Percentiles rank a stretch among this genome's conserved stretches.
Evolutionary conservation across 1,139 yeast species (phyloP).

Genomic region (Candida tropicalis): DNA sequence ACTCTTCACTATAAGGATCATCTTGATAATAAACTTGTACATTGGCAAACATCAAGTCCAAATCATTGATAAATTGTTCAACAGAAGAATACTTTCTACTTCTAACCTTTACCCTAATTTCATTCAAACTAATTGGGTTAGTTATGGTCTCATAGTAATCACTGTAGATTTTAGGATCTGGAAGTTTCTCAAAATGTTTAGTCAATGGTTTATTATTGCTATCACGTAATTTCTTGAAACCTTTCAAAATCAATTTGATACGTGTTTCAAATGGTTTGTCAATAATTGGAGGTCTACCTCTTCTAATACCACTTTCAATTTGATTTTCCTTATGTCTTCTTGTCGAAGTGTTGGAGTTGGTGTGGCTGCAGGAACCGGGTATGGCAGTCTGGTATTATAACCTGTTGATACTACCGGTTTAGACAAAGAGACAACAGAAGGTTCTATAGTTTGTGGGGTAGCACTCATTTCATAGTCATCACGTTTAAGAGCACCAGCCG

Average conservation of each 20-base stretch:
- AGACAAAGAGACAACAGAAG: constrained; percentile 11
- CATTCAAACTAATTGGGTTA: constrained; percentile 80
- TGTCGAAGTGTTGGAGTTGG: constrained; percentile 6
- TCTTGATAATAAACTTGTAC: constrained; percentile 64
- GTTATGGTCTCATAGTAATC: constrained; percentile 66
- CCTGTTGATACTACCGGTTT: constrained; percentile 16
- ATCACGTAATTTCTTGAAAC: constrained; percentile 71
- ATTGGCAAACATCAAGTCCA: constrained; percentile 73
- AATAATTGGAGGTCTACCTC: constrained; percentile 96
- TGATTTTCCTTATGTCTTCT: constrained; percentile 13
- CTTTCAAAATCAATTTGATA: constrained; percentile 82
- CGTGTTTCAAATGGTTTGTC: constrained; percentile 94
- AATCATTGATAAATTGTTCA: constrained; percentile 74
- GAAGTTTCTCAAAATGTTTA: constrained; percentile 77
- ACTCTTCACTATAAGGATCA: constrained; percentile 63
- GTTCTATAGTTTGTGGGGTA: constrained; percentile 15
- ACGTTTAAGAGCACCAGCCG: constrained; percentile 7
- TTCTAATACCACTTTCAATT: constrained; percentile 63
- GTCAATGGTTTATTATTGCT: constrained; percentile 51
- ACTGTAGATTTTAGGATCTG: constrained; percentile 67
- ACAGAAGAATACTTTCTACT: constrained; percentile 80
- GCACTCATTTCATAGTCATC: constrained; percentile 18
- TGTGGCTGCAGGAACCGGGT: constrained; percentile 7
- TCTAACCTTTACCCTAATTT: constrained; percentile 80
- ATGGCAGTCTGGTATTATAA: constrained; percentile 5